Percentiles rank a stretch among this genome's conserved stretches.
phyloP scores from a whole-genome alignment of 2,329 filamentous ascomycete genomes.

The Cladosporium phlei region DNA sequence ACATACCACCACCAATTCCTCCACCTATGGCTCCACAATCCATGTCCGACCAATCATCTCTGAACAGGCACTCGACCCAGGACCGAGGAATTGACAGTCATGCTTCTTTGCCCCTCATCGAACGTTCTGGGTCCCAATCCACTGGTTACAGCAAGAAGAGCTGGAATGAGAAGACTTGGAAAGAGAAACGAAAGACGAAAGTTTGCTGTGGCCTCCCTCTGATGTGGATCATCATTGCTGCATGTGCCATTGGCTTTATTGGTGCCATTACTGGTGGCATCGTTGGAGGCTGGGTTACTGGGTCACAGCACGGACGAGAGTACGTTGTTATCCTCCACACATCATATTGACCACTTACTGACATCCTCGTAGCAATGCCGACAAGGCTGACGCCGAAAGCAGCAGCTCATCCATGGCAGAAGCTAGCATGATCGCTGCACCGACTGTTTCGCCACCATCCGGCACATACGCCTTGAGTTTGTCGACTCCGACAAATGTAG shows the following conservation, averaged over 20 bases:
- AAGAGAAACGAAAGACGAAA: conserved; percentile 34
- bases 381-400: conserved; percentile 8
- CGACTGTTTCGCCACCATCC: conserved; percentile 48
- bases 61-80: conserved; percentile 15
- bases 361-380: conserved; percentile 6
- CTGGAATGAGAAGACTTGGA: conserved; percentile 36
- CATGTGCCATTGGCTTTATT: conserved; percentile 29
- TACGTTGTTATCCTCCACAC: conserved; percentile 15
- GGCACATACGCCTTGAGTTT: conserved; percentile 55
- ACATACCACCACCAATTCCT: conserved; percentile 23
- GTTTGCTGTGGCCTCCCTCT: conserved; percentile 34
- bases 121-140: not conserved
- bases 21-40: conserved; percentile 24
- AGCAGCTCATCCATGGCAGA: conserved; percentile 27
- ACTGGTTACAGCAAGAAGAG: conserved; percentile 20
- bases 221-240: conserved; percentile 30
- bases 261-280: conserved; percentile 30
- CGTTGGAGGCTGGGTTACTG: conserved; percentile 32
- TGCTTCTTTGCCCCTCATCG: conserved; percentile 16
- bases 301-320: conserved; percentile 21
- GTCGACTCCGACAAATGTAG: conserved; percentile 46
- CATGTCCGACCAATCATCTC: conserved; percentile 31
- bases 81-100: conserved; percentile 14
- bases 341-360: conserved; percentile 2
- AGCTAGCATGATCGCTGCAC: conserved; percentile 43